Percentiles rank a stretch among this genome's conserved stretches.
phyloP scores from a whole-genome alignment of 2,329 filamentous ascomycete genomes.

The Hymenoscyphus scutula region DNA sequence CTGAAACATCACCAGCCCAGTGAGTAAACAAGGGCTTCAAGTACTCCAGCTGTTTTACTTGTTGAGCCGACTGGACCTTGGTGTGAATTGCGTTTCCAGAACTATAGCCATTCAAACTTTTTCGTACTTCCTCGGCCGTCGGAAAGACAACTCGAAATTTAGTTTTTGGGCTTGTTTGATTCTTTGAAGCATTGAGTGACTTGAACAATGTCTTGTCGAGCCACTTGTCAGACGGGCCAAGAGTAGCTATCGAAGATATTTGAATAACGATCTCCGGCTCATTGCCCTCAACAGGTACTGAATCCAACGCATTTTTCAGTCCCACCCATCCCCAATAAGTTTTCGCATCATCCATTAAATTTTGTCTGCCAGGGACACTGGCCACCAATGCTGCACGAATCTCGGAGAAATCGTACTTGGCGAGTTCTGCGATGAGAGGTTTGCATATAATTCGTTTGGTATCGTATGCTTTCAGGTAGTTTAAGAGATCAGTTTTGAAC shows the following conservation, averaged over 20 bases:
- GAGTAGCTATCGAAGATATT: conserved; percentile 78
- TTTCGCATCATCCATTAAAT: conserved; percentile 43
- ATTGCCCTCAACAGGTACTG: conserved; percentile 46
- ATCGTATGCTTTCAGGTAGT: conserved; percentile 71
- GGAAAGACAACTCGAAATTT: conserved; percentile 76
- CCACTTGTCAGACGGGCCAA: conserved; percentile 71
- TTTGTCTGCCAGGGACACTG: conserved; percentile 70
- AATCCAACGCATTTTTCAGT: conserved; percentile 57
- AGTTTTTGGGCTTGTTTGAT: conserved; percentile 37
- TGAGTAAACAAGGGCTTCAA: conserved; percentile 69
- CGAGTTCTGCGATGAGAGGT: conserved; percentile 56
- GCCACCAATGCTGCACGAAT: conserved; percentile 72
- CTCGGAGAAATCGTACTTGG: conserved; percentile 64
- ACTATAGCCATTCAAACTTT: conserved; percentile 72
- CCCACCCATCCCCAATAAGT: conserved; percentile 77
- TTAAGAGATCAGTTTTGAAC: conserved; percentile 74
- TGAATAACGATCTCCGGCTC: conserved; percentile 56
- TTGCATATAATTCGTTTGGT: conserved; percentile 51
- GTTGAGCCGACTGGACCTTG: conserved; percentile 67
- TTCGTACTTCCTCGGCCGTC: conserved; percentile 73
- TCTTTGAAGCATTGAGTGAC: conserved; percentile 41
- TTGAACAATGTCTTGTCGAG: conserved; percentile 62
- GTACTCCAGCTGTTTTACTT: conserved; percentile 72
- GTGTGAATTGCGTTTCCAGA: conserved; percentile 81
- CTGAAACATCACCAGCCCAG: conserved; percentile 63